Evolutionary conservation across 805 yeast genomes (phyloP).

Genomic region (Ogataea angusta): DNA sequence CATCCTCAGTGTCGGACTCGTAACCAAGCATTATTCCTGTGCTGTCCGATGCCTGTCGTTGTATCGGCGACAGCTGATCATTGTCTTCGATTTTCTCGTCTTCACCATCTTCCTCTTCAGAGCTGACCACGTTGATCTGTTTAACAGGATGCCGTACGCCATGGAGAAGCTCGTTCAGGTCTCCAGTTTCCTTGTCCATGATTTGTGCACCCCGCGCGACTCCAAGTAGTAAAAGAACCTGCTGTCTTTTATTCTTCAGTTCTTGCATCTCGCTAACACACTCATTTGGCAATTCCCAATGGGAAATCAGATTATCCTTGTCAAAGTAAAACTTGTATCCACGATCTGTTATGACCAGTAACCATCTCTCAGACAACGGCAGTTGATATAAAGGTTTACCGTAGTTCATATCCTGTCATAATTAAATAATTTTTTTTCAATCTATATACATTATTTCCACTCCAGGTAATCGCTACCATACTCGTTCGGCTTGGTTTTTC

Average conservation of each 20-base stretch:
- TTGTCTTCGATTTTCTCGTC: slow-evolving; percentile 2
- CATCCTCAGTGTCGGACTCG: slow-evolving; percentile 7
- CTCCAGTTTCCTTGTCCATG: background rate
- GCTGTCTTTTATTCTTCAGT: slow-evolving; percentile 8
- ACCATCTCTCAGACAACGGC: slow-evolving; percentile 21
- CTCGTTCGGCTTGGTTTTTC: slow-evolving; percentile 49
- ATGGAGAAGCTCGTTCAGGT: slow-evolving; percentile 9
- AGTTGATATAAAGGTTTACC: slow-evolving; percentile 6
- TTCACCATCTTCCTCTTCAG: slow-evolving; percentile 3
- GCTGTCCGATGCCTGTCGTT: background rate
- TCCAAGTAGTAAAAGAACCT: slow-evolving; percentile 17
- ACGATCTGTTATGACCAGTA: slow-evolving; percentile 19
- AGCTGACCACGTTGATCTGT: background rate
- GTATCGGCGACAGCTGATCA: background rate
- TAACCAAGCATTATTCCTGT: slow-evolving; percentile 3
- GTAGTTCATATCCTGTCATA: slow-evolving; percentile 4
- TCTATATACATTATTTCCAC: slow-evolving; percentile 35
- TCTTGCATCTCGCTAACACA: slow-evolving; percentile 5
- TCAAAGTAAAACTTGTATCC: slow-evolving; percentile 27
- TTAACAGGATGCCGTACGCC: slow-evolving; percentile 4
- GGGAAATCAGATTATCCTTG: slow-evolving; percentile 9
- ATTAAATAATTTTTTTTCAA: slow-evolving; percentile 1
- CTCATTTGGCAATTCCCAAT: slow-evolving; percentile 26
- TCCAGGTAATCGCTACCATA: slow-evolving; percentile 42
- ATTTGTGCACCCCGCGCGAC: slow-evolving; percentile 16